These are phyloP conservation scores for Hammondia hammondi DNA, from an alignment of 169 alveolate species.

Conservation along the genomic window DNA sequence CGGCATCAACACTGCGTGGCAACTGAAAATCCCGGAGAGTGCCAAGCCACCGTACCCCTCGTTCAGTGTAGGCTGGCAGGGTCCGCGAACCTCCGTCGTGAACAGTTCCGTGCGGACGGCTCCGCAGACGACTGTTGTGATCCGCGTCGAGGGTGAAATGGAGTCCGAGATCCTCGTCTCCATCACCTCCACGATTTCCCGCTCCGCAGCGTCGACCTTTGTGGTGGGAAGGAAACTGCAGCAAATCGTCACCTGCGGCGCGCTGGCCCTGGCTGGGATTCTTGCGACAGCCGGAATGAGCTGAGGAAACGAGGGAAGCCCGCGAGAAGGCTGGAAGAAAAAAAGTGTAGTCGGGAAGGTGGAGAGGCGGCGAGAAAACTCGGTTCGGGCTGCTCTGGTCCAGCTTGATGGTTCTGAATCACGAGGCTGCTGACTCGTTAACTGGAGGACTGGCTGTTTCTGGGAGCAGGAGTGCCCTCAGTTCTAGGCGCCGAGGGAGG, in stretches of 20 bases:
- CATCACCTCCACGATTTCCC: background rate
- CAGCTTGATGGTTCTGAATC: too few species aligned
- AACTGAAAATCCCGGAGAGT: background rate
- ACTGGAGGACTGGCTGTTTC: too few species aligned
- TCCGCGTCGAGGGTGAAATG: background rate
- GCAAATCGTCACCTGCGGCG: background rate
- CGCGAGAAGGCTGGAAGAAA: too few species aligned
- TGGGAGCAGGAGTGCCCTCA: too few species aligned
- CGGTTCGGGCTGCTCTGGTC: too few species aligned
- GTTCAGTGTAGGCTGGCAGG: constrained; percentile 32
- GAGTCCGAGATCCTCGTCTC: background rate
- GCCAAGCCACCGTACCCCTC: constrained; percentile 24
- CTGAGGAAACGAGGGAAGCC: too few species aligned
- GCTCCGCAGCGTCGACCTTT: background rate
- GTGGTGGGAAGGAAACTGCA: background rate
- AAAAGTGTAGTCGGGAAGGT: too few species aligned
- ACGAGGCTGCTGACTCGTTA: too few species aligned
- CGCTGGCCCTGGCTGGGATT: too few species aligned
- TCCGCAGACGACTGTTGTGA: constrained; percentile 17
- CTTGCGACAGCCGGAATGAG: too few species aligned
- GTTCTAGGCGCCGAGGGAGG: too few species aligned
- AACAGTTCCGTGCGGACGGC: background rate
- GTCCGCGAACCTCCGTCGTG: background rate
- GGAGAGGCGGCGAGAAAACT: too few species aligned
- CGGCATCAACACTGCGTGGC: constrained; percentile 26